Evolutionary conservation across 306 rosid genomes (phyloP), one percentile per base, ranked within the genome.

Genomic region (Cucumis hystrix): DNA sequence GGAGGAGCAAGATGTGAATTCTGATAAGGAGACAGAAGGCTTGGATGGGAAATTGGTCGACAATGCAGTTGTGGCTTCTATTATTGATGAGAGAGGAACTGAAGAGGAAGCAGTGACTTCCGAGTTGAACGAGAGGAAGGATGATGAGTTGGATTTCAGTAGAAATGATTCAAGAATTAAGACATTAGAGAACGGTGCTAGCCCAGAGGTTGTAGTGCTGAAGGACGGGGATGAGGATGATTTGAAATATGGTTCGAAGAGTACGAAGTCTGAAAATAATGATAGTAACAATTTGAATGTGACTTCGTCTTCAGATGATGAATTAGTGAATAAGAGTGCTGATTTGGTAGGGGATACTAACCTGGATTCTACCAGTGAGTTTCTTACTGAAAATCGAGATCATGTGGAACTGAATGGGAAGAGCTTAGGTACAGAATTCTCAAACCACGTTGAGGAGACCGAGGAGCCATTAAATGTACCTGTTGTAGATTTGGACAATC

Each of bases 51-150:
- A 37, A 55, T 35, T 65, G 13, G 75, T 52, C 47, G 82, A 75
- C 23, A 80, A 56, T 52, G 49, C 21, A 66, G 71, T 39, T 18
- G 83, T 40, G 72, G 52, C 23, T 20, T 80, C 80, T 25, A 83
- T 61, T 39, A 64, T 82, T 88, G 89, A 78, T 77, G 85, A 83
- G 65, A 86, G 79, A 64, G 87, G 81, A 69, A 71, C 81, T 41
- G 78, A 25, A 51, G 75, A 69, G 61, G 89, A 82, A 51, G 83
- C 71, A 39, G 56, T 52, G 72, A 10, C 12, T n/a, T 23, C 62
- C 52, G 89, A 82, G 33, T 79, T 77, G 64, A 58, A 73, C 45
- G 80, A 75, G 62, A 56, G 0, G 23, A 66, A 15, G 65, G 85
- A 75, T 10, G 83, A 80, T 65, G 79, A 21, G 55, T 56, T 80